Percentiles rank a stretch among this genome's conserved stretches.
phyloP scores from a whole-genome alignment of 805 yeast genomes.

The Candida patagonica region DNA sequence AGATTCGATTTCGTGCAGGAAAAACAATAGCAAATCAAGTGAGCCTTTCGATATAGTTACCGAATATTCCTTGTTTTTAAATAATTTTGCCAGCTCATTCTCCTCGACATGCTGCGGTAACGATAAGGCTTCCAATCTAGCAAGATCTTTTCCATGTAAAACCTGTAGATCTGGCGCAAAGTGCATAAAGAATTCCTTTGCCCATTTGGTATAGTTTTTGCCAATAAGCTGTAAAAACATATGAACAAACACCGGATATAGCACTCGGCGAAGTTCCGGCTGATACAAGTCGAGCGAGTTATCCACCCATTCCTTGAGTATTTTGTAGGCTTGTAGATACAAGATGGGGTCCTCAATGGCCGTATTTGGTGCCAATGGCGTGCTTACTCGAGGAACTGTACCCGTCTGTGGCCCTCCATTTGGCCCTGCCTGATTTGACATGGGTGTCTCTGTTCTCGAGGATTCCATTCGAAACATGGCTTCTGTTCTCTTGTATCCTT shows the following conservation, averaged over 20 bases:
- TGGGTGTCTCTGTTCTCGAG: conserved; percentile 27
- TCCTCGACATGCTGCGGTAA: conserved; percentile 67
- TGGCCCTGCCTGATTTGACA: conserved; percentile 13
- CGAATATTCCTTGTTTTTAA: conserved; percentile 62
- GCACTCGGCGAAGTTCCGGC: conserved; percentile 72
- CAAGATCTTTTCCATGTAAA: conserved; percentile 70
- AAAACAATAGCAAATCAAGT: conserved; percentile 72
- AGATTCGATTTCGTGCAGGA: conserved; percentile 83
- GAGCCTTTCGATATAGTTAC: conserved; percentile 75
- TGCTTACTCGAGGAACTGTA: conserved; percentile 4
- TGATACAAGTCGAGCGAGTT: conserved; percentile 81
- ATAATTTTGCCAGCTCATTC: conserved; percentile 71
- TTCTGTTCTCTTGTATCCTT: conserved; percentile 91
- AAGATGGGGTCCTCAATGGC: conserved; percentile 48
- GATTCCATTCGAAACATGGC: conserved; percentile 83
- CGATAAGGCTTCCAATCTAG: conserved; percentile 61
- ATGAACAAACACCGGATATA: conserved; percentile 91
- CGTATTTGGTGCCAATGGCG: conserved; percentile 8
- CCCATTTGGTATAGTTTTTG: conserved; percentile 45
- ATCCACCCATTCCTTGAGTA: conserved; percentile 83
- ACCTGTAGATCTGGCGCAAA: conserved; percentile 65
- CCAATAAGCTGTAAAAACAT: conserved; percentile 70
- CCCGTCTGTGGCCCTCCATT: conserved; percentile 16
- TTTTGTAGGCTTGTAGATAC: conserved; percentile 70
- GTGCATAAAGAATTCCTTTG: conserved; percentile 66